Evolutionary conservation across 2,329 filamentous ascomycete genomes (phyloP).

Genomic region (Chaetomium strumarium): DNA sequence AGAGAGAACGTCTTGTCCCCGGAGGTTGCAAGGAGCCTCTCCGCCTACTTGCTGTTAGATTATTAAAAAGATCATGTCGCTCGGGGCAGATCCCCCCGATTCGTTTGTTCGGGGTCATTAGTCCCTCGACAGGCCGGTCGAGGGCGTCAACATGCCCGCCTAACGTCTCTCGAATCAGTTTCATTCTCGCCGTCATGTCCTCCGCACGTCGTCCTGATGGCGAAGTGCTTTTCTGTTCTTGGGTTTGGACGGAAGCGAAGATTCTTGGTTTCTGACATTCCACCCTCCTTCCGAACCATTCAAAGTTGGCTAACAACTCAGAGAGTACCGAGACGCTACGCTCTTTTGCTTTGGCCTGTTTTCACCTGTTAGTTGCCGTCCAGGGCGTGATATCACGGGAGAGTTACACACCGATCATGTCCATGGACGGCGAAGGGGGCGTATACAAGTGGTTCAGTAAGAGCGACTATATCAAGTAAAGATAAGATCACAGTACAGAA

Average conservation of each 20-base stretch:
- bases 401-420: slow-evolving; percentile 66
- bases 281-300: slow-evolving; percentile 60
- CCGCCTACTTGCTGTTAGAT: slow-evolving; percentile 96
- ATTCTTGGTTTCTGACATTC: slow-evolving; percentile 78
- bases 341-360: slow-evolving; percentile 79
- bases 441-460: too few species aligned
- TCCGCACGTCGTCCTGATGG: slow-evolving; percentile 96
- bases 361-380: background rate
- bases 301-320: slow-evolving; percentile 52
- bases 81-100: slow-evolving; percentile 94
- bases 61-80: slow-evolving; percentile 94
- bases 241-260: slow-evolving; percentile 88
- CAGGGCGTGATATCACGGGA: too few species aligned
- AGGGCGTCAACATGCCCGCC: slow-evolving; percentile 96
- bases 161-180: slow-evolving; percentile 90
- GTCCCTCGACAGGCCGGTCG: slow-evolving; percentile 95
- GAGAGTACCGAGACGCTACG: slow-evolving; percentile 72
- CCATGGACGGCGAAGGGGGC: slow-evolving; percentile 49
- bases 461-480: too few species aligned
- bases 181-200: slow-evolving; percentile 98
- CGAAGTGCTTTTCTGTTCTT: slow-evolving; percentile 90
- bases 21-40: slow-evolving; percentile 96
- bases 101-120: slow-evolving; percentile 99
- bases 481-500: too few species aligned
- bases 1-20: slow-evolving; percentile 94